Conservation (phyloP, 2,329 filamentous ascomycete species). For the Chlorencoelia australis region DNA sequence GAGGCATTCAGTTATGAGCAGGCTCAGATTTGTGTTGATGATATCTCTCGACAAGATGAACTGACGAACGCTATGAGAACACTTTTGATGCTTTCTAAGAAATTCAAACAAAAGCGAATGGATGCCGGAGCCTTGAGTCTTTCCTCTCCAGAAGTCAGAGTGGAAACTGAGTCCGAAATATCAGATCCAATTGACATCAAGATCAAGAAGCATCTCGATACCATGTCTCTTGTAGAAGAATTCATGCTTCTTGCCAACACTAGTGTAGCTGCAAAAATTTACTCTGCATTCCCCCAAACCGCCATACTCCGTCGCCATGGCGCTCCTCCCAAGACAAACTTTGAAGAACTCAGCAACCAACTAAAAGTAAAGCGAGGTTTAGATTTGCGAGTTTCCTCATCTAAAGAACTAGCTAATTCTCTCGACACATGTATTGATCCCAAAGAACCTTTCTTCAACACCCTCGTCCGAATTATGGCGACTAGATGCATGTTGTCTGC, state of each 20-base stretch:
- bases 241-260: slow-evolving; percentile 99
- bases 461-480: slow-evolving; percentile 90
- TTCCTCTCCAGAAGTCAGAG: slow-evolving; percentile 94
- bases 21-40: slow-evolving; percentile 89
- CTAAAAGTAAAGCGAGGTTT: slow-evolving; percentile 77
- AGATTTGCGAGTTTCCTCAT: slow-evolving; percentile 74
- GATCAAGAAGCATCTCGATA: slow-evolving; percentile 87
- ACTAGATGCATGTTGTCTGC: slow-evolving; percentile 99
- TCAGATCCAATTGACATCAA: slow-evolving; percentile 94
- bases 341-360: slow-evolving; percentile 87
- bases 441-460: slow-evolving; percentile 92
- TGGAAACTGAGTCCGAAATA: slow-evolving; percentile 90
- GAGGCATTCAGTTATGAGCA: slow-evolving; percentile 98
- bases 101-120: slow-evolving; percentile 90
- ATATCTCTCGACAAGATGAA: slow-evolving; percentile 76
- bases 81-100: slow-evolving; percentile 80
- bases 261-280: slow-evolving; percentile 82
- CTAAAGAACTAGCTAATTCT: slow-evolving; percentile 85
- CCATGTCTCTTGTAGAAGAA: slow-evolving; percentile 95
- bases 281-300: slow-evolving; percentile 87
- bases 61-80: slow-evolving; percentile 83
- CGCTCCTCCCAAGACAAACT: slow-evolving; percentile 88
- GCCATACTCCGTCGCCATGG: slow-evolving; percentile 88
- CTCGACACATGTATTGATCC: slow-evolving; percentile 76
- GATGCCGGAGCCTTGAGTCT: slow-evolving; percentile 91